These are phyloP conservation scores for Rhododendron molle DNA, from an alignment of 148 eudicot genomes.

Conservation along the genomic window DNA sequence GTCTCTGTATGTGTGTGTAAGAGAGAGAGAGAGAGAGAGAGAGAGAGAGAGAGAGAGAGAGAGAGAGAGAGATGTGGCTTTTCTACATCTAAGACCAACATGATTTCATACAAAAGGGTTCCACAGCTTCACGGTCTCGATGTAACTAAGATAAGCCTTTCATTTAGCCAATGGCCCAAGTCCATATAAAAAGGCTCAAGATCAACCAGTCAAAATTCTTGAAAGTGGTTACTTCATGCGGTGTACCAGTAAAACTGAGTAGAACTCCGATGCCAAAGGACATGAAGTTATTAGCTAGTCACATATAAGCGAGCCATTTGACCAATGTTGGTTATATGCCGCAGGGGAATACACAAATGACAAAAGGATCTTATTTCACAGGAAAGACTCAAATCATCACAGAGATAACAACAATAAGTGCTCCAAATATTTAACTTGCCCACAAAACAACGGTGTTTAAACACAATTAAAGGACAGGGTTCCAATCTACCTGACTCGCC, in stretches of 20 bases:
- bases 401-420: not conserved
- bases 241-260: not conserved
- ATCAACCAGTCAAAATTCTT: not conserved
- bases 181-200: not conserved
- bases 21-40: not conserved
- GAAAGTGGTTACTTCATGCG: not conserved
- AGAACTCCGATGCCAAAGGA: not conserved
- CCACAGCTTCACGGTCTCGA: not conserved
- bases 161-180: not conserved
- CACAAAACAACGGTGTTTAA: not conserved
- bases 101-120: not conserved
- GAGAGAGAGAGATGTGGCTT: not conserved
- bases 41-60: not conserved
- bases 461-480: not conserved
- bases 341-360: not conserved
- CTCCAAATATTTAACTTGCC: not conserved
- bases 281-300: not conserved
- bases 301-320: not conserved
- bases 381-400: not conserved
- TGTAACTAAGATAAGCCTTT: not conserved
- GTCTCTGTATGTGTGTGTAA: not conserved
- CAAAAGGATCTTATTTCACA: not conserved
- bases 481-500: conserved; percentile 22
- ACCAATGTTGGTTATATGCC: not conserved
- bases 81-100: not conserved